Base-by-base conservation (phyloP, 345 rosid species). In the Hibiscus trionum region DNA sequence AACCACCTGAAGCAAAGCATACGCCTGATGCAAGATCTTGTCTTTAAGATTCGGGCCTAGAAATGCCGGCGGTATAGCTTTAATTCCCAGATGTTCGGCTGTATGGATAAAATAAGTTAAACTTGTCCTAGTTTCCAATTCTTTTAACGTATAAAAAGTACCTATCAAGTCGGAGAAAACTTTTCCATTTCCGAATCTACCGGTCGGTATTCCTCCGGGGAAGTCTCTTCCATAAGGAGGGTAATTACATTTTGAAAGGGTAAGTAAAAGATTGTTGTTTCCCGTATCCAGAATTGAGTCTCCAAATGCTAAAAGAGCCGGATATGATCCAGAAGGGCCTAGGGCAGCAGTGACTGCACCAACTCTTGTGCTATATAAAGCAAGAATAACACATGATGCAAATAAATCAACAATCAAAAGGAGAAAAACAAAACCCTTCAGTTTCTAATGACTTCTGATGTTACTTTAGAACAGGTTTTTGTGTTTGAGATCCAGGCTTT, bases 151-250 rank as follows among this genome's bases (percentile, higher is more conserved):
- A 44, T 1, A 11, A 14, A 31, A n/a, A 49, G 80, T 83, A 81
- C 85, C 75, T 55, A 84, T 56, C 7, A 84, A 31, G 69, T 82
- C 87, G 0, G 87, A 74, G 70, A 78, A 79, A 31, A 80, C 78
- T 69, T 77, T 82, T 3, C 87, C 87, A 49, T 84, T 68, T 6
- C 81, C 65, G 42, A 82, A 80, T 55, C 85, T 77, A 44, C 85
- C 85, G 0, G 84, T 84, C 8, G 84, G 44, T 31, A 3, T 31
- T 50, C 76, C 75, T 17, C 78, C 82, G 0, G 62, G 72, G 17
- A 84, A 78, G 62, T 82, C 83, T 19, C 59, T 72, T 11, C 87
- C 87, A 27, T 84, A 84, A 24, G 85, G 88, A 73, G 77, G 84
- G 73, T 72, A 82, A 66, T 82, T 82, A 69, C 80, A 62, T 75